Evolutionary conservation across 2,329 filamentous ascomycete species (phyloP).

Genomic region (Cladosporium sp.): DNA sequence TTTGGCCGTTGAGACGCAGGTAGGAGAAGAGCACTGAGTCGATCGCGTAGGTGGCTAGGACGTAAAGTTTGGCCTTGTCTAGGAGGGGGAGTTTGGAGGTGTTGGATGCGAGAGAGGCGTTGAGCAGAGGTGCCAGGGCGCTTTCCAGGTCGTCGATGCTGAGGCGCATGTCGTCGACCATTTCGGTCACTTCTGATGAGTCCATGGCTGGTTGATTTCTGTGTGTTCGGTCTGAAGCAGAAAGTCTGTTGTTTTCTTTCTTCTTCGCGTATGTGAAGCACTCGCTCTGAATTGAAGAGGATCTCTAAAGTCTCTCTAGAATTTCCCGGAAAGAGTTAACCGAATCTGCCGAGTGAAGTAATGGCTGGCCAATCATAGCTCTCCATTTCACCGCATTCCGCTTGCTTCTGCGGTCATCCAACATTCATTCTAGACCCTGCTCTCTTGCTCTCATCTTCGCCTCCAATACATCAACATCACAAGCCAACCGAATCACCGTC

Average conservation of each 20-base stretch:
- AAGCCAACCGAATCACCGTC: not conserved
- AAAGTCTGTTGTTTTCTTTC: not conserved
- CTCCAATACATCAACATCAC: not conserved
- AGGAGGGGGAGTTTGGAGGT: constrained; percentile 82
- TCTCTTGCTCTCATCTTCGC: not conserved
- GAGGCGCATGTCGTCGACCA: constrained; percentile 51
- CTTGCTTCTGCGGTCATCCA: not conserved
- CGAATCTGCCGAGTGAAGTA: not conserved
- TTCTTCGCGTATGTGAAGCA: too few relatives aligned
- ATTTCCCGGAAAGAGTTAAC: not conserved
- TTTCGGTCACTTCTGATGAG: constrained; percentile 9
- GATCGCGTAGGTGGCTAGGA: constrained; percentile 82
- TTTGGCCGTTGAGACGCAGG: constrained; percentile 70
- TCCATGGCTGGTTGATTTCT: constrained; percentile 2
- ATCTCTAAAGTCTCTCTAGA: too few relatives aligned
- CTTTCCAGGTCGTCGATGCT: constrained; percentile 77
- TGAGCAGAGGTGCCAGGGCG: constrained; percentile 68
- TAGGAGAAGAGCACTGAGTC: constrained; percentile 87
- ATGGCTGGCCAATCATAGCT: not conserved
- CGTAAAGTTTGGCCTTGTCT: constrained; percentile 90
- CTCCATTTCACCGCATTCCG: not conserved
- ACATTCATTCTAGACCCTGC: not conserved
- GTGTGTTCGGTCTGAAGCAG: not conserved
- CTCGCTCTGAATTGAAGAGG: not conserved
- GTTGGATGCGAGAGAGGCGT: constrained; percentile 59